Conservation (phyloP, 768 basidiomycete genomes). For the Kwoniella heveanensis region DNA sequence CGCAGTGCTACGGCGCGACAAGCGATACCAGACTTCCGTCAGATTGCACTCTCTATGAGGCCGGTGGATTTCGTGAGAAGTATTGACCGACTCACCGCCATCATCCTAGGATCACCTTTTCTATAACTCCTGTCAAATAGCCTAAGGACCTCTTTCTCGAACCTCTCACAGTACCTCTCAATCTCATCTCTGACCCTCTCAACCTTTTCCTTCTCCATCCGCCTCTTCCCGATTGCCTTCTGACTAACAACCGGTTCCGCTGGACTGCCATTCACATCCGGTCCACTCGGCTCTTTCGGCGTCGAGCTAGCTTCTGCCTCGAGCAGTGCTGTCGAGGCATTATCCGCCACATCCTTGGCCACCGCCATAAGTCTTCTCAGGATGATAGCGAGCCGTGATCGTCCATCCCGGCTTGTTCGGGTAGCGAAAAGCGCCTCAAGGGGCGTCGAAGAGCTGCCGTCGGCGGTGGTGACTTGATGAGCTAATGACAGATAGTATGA, state of each 20-base stretch:
- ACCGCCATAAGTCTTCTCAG: slow-evolving; percentile 80
- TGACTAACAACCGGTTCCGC: slow-evolving; percentile 53
- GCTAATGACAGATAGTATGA: slow-evolving; percentile 92
- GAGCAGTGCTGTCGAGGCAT: slow-evolving; percentile 35
- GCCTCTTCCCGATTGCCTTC: slow-evolving; percentile 66
- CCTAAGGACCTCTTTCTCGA: slow-evolving; percentile 97
- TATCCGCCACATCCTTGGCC: slow-evolving; percentile 83
- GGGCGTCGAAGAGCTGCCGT: slow-evolving; percentile 69
- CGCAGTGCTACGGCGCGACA: slow-evolving; percentile 73
- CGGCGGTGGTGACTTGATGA: slow-evolving; percentile 34
- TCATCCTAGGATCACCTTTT: slow-evolving; percentile 97
- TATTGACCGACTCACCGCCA: slow-evolving; percentile 91
- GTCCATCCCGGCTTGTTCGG: slow-evolving; percentile 72
- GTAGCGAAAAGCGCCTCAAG: slow-evolving; percentile 64
- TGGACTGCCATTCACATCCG: slow-evolving; percentile 1
- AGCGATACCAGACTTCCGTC: too few relatives aligned
- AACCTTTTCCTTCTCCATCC: slow-evolving; percentile 73
- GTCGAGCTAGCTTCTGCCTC: slow-evolving; percentile 39
- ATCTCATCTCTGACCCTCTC: slow-evolving; percentile 78
- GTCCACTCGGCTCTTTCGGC: slow-evolving; percentile 20
- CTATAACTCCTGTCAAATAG: slow-evolving; percentile 94
- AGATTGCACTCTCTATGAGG: too few relatives aligned
- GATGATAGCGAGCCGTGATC: slow-evolving; percentile 83
- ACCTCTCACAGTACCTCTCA: slow-evolving; percentile 96
- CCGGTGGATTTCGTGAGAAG: too few relatives aligned